Conservation (phyloP, 345 rosid species). For the Combretum micranthum region DNA sequence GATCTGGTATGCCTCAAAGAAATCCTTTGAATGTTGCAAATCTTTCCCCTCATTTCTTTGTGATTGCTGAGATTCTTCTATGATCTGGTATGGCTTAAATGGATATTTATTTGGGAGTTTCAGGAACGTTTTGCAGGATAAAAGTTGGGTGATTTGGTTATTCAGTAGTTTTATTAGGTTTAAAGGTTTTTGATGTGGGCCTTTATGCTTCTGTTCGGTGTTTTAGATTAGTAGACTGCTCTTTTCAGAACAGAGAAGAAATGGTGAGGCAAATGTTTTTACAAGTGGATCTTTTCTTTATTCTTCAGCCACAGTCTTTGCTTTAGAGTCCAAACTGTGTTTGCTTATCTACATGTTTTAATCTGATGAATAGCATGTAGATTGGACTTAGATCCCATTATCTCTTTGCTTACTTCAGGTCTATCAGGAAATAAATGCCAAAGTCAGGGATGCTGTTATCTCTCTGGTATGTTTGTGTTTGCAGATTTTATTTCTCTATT, state of each 20-base stretch:
- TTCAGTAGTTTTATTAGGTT: no score
- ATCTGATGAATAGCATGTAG: neutral
- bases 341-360: neutral
- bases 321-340: neutral
- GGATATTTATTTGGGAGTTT: no score
- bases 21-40: neutral
- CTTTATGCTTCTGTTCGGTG: no score
- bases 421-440: constrained; percentile 28
- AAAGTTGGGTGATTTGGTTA: no score
- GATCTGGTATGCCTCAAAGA: constrained; percentile 34
- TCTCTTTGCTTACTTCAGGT: constrained; percentile 24
- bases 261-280: no score
- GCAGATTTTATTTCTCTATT: neutral
- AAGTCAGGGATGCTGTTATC: constrained; percentile 48
- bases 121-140: no score
- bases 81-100: no score
- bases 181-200: no score
- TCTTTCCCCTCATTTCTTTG: neutral
- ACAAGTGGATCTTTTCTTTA: no score
- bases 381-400: neutral
- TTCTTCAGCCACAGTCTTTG: no score
- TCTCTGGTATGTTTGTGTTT: constrained; percentile 32
- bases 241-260: no score
- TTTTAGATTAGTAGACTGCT: no score
- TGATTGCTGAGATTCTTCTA: neutral